These are phyloP conservation scores for Mycena floridula DNA, from an alignment of 768 basidiomycete species.

Conservation along the genomic window DNA sequence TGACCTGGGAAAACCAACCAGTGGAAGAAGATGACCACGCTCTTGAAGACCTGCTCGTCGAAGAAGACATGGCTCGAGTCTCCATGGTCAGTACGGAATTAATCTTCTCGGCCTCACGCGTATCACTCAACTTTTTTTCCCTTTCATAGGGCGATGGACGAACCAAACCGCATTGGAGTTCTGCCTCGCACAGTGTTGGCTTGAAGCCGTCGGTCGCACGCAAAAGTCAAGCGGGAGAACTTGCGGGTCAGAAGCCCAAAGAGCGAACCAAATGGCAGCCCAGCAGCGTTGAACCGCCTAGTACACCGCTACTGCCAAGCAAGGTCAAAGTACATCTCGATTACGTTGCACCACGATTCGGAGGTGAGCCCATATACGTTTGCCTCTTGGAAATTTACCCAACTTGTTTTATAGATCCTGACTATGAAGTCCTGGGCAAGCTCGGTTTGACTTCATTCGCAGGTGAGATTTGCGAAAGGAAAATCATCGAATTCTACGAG, in stretches of 20 bases:
- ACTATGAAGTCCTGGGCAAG: neutral
- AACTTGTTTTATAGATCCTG: too few species aligned
- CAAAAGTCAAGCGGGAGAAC: neutral
- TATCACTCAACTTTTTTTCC: neutral
- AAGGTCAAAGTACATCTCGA: neutral
- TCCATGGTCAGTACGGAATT: too few species aligned
- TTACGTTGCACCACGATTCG: neutral
- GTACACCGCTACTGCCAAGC: neutral
- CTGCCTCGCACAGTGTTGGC: neutral
- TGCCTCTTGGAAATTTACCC: too few species aligned
- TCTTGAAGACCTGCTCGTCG: too few species aligned
- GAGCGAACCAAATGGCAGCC: neutral
- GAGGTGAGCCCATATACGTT: too few species aligned
- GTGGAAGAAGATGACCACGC: neutral
- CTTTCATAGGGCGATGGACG: neutral
- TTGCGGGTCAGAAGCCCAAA: neutral
- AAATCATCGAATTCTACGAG: slow-evolving; percentile 11
- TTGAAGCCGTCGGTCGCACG: too few species aligned
- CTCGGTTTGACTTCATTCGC: slow-evolving; percentile 8
- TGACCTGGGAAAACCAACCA: neutral
- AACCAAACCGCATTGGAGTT: neutral
- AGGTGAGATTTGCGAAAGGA: slow-evolving; percentile 6
- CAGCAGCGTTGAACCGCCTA: neutral
- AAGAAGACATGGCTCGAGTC: neutral
- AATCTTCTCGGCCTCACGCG: too few species aligned